Conservation (phyloP, 305 asterid species). For the Ajuga reptans region DNA sequence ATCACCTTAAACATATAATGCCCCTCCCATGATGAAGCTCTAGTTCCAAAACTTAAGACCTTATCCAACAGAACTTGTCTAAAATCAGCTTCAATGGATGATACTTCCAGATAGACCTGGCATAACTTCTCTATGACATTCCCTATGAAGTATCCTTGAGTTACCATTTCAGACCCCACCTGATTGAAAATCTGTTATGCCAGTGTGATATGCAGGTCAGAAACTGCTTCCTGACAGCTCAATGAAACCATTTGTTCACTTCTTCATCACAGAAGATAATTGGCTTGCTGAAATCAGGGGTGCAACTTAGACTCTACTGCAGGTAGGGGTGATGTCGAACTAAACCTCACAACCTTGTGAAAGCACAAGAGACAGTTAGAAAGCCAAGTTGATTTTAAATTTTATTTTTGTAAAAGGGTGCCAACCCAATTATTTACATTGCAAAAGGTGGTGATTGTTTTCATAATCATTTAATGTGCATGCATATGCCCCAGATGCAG, state of each 20-base stretch:
- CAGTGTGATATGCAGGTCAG: background rate
- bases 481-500: background rate
- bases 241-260: background rate
- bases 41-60: background rate
- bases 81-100: background rate
- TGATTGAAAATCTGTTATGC: background rate
- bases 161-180: background rate
- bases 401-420: background rate
- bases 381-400: background rate
- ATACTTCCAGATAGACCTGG: background rate
- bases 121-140: background rate
- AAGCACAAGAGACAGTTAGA: conserved; percentile 4
- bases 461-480: background rate
- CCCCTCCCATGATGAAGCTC: background rate
- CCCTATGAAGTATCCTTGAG: background rate
- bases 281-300: background rate
- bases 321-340: background rate
- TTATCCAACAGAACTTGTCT: background rate
- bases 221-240: background rate
- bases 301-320: background rate
- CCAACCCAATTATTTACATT: background rate
- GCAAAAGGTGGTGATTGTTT: background rate
- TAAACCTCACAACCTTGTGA: background rate
- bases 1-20: background rate
- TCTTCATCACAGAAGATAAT: background rate